These are phyloP conservation scores for Aschersonia sp. DNA, from an alignment of 2,329 filamentous ascomycete genomes.

Conservation along the genomic window DNA sequence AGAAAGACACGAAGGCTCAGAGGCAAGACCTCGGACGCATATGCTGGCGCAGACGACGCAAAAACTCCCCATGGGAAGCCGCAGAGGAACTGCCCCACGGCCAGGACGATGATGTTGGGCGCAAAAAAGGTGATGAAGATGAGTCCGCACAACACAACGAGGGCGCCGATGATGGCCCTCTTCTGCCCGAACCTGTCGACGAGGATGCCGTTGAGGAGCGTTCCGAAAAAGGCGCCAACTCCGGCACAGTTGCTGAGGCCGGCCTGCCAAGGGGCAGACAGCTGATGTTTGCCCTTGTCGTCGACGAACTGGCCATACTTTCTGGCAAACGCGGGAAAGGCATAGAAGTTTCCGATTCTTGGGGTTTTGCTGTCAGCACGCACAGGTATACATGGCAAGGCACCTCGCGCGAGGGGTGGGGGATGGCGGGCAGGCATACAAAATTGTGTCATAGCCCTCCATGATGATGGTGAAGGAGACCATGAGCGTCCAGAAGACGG, in stretches of 20 bases:
- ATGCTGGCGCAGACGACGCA: slow-evolving; percentile 28
- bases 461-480: slow-evolving; percentile 25
- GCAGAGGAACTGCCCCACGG: slow-evolving; percentile 28
- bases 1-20: slow-evolving; percentile 26
- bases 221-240: slow-evolving; percentile 32
- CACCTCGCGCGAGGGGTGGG: not conserved
- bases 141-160: slow-evolving; percentile 23
- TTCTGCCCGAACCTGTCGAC: slow-evolving; percentile 23
- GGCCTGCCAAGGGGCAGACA: slow-evolving; percentile 34
- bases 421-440: slow-evolving; percentile 6
- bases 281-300: slow-evolving; percentile 13
- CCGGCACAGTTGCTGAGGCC: slow-evolving; percentile 27
- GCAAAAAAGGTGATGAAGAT: slow-evolving; percentile 34
- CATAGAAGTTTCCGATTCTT: slow-evolving; percentile 1
- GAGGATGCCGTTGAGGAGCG: slow-evolving; percentile 30
- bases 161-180: slow-evolving; percentile 25
- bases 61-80: slow-evolving; percentile 32
- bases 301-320: slow-evolving; percentile 16
- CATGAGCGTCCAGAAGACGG: slow-evolving; percentile 21
- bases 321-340: slow-evolving; percentile 7
- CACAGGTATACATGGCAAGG: not conserved
- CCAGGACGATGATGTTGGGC: slow-evolving; percentile 18
- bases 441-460: slow-evolving; percentile 25
- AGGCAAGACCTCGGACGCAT: slow-evolving; percentile 29
- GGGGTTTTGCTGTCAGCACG: not conserved